phyloP scores from a whole-genome alignment of 768 basidiomycete species.

The Plicaturopsis crispa region DNA sequence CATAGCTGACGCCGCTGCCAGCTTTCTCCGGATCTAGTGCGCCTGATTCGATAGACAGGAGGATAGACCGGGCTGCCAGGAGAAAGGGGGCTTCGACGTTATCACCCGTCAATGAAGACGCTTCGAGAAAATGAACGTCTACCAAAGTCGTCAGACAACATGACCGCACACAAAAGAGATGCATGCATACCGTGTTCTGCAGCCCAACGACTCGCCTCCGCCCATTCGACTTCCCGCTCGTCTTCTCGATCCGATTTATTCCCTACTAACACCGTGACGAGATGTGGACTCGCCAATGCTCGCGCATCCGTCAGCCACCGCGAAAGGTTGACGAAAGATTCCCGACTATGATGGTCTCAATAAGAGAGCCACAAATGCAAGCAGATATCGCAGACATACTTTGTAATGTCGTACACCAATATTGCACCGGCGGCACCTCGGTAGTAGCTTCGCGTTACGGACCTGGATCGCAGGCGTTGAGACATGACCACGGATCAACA shows the following conservation, averaged over 20 bases:
- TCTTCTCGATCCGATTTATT: constrained; percentile 96
- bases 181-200: constrained; percentile 75
- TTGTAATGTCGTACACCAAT: constrained; percentile 91
- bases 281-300: constrained; percentile 85
- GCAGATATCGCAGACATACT: constrained; percentile 33
- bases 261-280: constrained; percentile 87
- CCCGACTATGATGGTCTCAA: constrained; percentile 77
- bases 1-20: constrained; percentile 94
- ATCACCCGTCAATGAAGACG: constrained; percentile 86
- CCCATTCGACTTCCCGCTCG: constrained; percentile 91
- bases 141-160: constrained; percentile 42
- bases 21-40: constrained; percentile 88
- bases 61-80: constrained; percentile 77
- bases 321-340: constrained; percentile 76
- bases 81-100: constrained; percentile 94
- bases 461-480: constrained; percentile 35
- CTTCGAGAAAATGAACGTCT: constrained; percentile 93
- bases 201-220: constrained; percentile 93
- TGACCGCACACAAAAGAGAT: constrained; percentile 58
- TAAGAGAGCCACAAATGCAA: no score
- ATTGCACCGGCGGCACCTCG: constrained; percentile 90
- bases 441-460: constrained; percentile 93
- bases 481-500: constrained; percentile 6
- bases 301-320: constrained; percentile 92
- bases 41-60: constrained; percentile 88